Evolutionary conservation across 2,329 filamentous ascomycete genomes (phyloP).

Genomic region (Rhytidhysteron rufulum): DNA sequence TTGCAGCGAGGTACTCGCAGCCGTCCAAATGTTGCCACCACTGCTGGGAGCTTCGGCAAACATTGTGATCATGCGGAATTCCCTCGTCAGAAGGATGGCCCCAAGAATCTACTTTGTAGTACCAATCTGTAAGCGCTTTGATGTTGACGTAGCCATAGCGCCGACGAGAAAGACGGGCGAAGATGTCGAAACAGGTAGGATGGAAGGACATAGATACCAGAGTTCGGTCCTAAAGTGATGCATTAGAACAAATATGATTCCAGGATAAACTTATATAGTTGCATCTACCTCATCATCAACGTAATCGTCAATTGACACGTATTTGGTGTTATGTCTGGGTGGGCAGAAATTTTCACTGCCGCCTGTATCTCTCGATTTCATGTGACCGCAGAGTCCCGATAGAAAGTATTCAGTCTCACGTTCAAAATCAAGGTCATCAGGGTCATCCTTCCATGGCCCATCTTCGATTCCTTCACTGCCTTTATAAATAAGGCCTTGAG

Average conservation of each 20-base stretch:
- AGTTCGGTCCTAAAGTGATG: too few species aligned
- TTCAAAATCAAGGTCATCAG: constrained; percentile 11
- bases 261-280: too few species aligned
- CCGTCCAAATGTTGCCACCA: constrained; percentile 10
- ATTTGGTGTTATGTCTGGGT: constrained; percentile 6
- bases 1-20: constrained; percentile 17
- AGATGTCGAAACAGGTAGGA: constrained; percentile 8
- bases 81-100: too few species aligned
- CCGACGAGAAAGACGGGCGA: constrained; percentile 3
- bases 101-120: too few species aligned
- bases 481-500: constrained; percentile 9
- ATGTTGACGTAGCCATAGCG: constrained; percentile 2
- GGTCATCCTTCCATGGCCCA: constrained; percentile 4
- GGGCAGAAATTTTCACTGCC: not conserved
- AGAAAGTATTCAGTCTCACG: constrained; percentile 1
- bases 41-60: constrained; percentile 1
- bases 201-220: constrained; percentile 7
- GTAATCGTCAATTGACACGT: too few species aligned
- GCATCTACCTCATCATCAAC: too few species aligned
- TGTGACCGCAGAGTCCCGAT: constrained; percentile 5
- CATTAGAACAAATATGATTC: too few species aligned
- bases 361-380: constrained; percentile 6
- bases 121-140: constrained; percentile 4
- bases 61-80: not conserved
- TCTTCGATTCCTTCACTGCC: too few species aligned